Evolutionary conservation across 441 rosid genomes (phyloP), one percentile per base, ranked within the genome.

Genomic region (Breynia disticha): DNA sequence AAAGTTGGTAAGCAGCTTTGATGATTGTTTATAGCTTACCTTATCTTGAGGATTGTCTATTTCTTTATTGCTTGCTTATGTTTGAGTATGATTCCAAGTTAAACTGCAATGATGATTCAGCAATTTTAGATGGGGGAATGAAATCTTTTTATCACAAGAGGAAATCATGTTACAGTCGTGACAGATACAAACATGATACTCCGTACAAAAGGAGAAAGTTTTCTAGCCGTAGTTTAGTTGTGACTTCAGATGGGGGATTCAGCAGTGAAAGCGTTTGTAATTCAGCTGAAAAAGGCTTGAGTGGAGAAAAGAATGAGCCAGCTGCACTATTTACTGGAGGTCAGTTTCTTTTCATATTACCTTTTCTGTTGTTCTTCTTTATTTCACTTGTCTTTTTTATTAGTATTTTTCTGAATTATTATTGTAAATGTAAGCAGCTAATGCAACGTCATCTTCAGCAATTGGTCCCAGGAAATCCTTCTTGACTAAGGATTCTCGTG

Each of bases 251-350:
- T 69, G 72, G 64, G 60, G 73, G 73, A 37, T 68, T 72, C 57
- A 67, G 65, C 56, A 50, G 61, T 46, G 76, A 80, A 72, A 88
- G 91, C 67, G 93, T 82, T 71, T 77, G 84, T 54, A 82, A 72
- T 46, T 62, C 76, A 43, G 72, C 72, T 50, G 59, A 39, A 54
- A 58, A 61, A 67, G 66, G 70, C 60, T 46, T 20, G 19, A 13
- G 52, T 12, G 49, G 49, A 47, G 49, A 63, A 22, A 74, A 75
- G 68, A 74, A 65, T 38, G 28, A 54, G n/a, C 35, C 71, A 16
- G 28, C 55, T 43, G 55, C 66, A 21, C 44, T 52, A 57, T 67
- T 53, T 11, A 61, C 52, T 52, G 72, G 77, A 76, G 90, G 89
- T 84, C 21, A 24, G 54, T 54, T 50, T 69, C 22, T 41, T 41